phyloP scores from a whole-genome alignment of 2,329 filamentous ascomycete genomes.

The Talaromyces sp. region DNA sequence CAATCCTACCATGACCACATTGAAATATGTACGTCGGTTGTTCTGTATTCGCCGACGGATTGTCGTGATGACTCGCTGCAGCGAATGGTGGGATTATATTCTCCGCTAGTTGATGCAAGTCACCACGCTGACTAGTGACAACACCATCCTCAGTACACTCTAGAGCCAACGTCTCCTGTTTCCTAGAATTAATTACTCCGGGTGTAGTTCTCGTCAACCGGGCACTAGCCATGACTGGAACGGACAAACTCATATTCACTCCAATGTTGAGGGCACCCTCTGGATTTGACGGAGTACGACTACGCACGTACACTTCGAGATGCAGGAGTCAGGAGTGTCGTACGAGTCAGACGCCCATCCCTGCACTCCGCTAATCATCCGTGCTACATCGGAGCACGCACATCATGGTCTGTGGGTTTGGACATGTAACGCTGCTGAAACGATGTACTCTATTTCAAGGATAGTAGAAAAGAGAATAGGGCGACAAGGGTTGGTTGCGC shows the following conservation, averaged over 20 bases:
- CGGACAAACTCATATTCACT: not conserved
- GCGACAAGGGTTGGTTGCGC: too few species aligned
- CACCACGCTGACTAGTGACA: not conserved
- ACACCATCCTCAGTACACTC: not conserved
- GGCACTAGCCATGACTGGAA: not conserved
- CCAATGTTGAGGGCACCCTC: too few species aligned
- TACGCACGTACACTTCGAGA: not conserved
- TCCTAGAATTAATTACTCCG: not conserved
- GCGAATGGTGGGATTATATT: constrained; percentile 2
- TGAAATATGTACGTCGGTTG: not conserved
- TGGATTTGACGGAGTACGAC: too few species aligned
- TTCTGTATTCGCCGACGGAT: not conserved
- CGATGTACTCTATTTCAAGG: not conserved
- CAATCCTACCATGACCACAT: not conserved
- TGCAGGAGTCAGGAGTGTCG: constrained; percentile 2
- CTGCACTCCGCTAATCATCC: not conserved
- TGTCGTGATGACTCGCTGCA: not conserved
- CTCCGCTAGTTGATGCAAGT: not conserved
- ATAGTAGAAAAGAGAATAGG: not conserved
- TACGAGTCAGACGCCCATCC: too few species aligned
- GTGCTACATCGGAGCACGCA: not conserved
- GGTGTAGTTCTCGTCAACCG: not conserved
- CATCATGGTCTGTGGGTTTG: not conserved
- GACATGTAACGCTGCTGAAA: constrained; percentile 9
- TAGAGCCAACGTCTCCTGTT: not conserved